These are phyloP conservation scores for Fusarium kyushuense DNA, from an alignment of 2,329 filamentous ascomycete genomes.

Conservation along the genomic window DNA sequence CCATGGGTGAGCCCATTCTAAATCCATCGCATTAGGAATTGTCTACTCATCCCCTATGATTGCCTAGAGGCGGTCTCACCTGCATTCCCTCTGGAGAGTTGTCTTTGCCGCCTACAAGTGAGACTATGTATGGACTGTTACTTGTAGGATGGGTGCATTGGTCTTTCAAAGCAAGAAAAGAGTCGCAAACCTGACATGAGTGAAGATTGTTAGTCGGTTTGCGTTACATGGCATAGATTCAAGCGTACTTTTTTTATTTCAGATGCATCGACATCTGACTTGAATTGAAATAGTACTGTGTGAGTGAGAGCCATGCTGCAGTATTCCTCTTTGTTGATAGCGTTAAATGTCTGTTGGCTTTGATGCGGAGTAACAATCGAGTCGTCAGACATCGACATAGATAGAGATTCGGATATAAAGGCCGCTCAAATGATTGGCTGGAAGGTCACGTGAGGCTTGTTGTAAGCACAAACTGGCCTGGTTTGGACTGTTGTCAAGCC, in stretches of 20 bases:
- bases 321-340: background rate
- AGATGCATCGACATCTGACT: background rate
- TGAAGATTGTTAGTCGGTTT: background rate
- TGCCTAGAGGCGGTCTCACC: background rate
- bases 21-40: background rate
- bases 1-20: constrained; percentile 75
- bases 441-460: background rate
- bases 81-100: constrained; percentile 28
- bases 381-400: background rate
- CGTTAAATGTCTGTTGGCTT: background rate
- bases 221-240: fast-evolving
- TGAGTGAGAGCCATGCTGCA: constrained; percentile 10
- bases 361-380: constrained; percentile 6
- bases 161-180: constrained; percentile 18
- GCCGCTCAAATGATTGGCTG: background rate
- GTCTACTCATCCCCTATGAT: fast-evolving
- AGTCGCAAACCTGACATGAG: constrained; percentile 1
- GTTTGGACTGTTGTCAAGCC: background rate
- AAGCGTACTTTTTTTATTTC: background rate
- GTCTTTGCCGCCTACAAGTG: constrained; percentile 16
- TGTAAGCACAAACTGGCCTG: background rate
- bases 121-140: constrained; percentile 9
- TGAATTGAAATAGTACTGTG: constrained; percentile 25
- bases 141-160: constrained; percentile 17
- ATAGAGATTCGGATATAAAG: background rate